Percentiles rank a stretch among this genome's conserved stretches.
Evolutionary conservation across 108 stramenopile genomes (phyloP).

Genomic region (Chaetoceros tenuissimus): DNA sequence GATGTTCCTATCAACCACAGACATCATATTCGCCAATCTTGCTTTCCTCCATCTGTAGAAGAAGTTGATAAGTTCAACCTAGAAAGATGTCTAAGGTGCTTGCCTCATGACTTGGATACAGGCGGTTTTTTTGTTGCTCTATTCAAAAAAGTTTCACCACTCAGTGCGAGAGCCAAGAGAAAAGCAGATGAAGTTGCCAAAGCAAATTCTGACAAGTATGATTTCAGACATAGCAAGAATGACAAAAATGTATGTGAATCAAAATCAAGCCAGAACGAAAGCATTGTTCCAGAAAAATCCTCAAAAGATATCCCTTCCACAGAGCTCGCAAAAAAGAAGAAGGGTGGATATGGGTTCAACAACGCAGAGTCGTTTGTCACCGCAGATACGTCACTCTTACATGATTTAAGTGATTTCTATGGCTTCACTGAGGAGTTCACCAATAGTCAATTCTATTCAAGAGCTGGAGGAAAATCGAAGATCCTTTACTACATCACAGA

Average conservation of each 20-base stretch:
- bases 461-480: conserved; percentile 62
- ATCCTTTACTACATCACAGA: conserved; percentile 68
- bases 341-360: conserved; percentile 7
- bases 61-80: conserved; percentile 69
- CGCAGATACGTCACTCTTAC: conserved; percentile 39
- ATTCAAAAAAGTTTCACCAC: conserved; percentile 74
- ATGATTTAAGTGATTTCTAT: conserved; percentile 56
- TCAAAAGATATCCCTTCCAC: conserved; percentile 12
- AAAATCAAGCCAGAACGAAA: conserved; percentile 7
- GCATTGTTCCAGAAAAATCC: conserved; percentile 4
- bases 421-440: conserved; percentile 57
- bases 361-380: conserved; percentile 39
- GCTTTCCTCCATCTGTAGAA: conserved; percentile 79
- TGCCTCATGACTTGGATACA: conserved; percentile 97
- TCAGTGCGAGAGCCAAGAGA: conserved; percentile 31
- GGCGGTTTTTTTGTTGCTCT: conserved; percentile 97
- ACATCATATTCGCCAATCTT: conserved; percentile 40
- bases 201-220: conserved; percentile 11
- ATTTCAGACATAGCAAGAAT: conserved; percentile 10
- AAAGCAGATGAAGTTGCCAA: conserved; percentile 24
- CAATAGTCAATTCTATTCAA: conserved; percentile 58
- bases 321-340: conserved; percentile 13
- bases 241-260: not conserved
- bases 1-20: conserved; percentile 60
- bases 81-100: conserved; percentile 85